Percentiles rank a stretch among this genome's conserved stretches.
Evolutionary conservation across 1,284 basidiomycete species (phyloP).

Genomic region (Wolfiporia cocos): DNA sequence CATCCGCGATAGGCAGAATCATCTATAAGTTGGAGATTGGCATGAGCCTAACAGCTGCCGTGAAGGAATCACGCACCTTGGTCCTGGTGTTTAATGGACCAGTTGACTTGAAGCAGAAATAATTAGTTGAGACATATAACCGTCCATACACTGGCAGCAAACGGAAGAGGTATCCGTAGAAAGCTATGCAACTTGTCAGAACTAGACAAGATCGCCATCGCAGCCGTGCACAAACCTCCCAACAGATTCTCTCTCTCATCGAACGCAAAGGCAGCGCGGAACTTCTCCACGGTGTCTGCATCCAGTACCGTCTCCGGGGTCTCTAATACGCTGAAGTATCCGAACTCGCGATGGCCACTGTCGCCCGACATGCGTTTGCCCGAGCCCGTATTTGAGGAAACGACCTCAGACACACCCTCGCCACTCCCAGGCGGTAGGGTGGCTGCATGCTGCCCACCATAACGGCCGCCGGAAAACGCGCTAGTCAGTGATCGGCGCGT

Average conservation of each 20-base stretch:
- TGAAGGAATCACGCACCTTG: constrained; percentile 42
- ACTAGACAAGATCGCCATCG: too few relatives aligned
- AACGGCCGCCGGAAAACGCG: constrained; percentile 12
- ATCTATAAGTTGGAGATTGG: constrained; percentile 48
- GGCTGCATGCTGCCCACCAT: constrained; percentile 16
- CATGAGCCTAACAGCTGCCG: background rate
- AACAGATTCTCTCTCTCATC: constrained; percentile 82
- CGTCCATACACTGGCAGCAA: constrained; percentile 82
- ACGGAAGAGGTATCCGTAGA: constrained; percentile 83
- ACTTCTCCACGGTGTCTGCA: constrained; percentile 66
- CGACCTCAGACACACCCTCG: constrained; percentile 45
- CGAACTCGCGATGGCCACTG: constrained; percentile 47
- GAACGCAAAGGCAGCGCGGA: constrained; percentile 75
- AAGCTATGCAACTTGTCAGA: constrained; percentile 47
- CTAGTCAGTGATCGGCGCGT: constrained; percentile 38
- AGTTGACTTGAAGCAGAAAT: constrained; percentile 86
- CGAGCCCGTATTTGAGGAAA: constrained; percentile 40
- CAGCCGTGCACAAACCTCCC: constrained; percentile 71
- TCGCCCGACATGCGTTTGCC: constrained; percentile 26
- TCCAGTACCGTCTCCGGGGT: constrained; percentile 58
- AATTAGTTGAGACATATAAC: constrained; percentile 83
- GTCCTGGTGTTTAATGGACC: constrained; percentile 73
- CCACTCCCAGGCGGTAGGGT: constrained; percentile 15
- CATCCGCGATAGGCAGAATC: constrained; percentile 88
- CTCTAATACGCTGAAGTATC: constrained; percentile 68